Base-by-base conservation (phyloP, 352 stramenopile species). In the Pythium periplocum region DNA sequence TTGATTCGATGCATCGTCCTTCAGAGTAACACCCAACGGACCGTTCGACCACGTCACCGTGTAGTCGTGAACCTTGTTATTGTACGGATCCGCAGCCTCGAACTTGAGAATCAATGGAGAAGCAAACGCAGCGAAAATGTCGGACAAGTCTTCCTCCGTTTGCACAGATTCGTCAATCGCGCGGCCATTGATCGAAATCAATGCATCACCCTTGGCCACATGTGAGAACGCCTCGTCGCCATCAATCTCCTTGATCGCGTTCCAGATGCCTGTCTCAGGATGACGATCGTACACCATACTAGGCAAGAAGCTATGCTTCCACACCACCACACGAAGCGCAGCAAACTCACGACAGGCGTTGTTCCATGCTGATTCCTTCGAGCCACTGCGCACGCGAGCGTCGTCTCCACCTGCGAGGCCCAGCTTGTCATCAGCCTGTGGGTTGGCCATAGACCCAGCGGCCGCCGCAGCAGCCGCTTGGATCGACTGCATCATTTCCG, bases 91-190 rank as follows among this genome's bases (percentile, higher is more conserved):
- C 1, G 46, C 56, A 1, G 81, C 83, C 36, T 83, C 66, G 54
- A 94, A 94, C 64, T 94, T 94, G 64, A 94, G 75, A 46, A 94
- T 88, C 12, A 94, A 67, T 4, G 82, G 83, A 42, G 80, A 87
- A 30, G 78, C 73, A 50, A 82, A 87, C 3, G 76, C 78, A 0
- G 76, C 71, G 50, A 94, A 85, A 4, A 92, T 59, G 36, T 94
- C 82, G 35, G 85, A 70, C 36, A 94, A 47, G 41, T 90, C 79
- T 30, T 87, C 64, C 32, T 90, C 78, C 1, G 65, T 83, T 42
- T 70, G 61, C 26, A 88, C 70, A 33, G 57, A 65, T 55, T 81
- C 70, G 51, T 90, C 78, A 53, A 89, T 77, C 9, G 66, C 61
- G 8, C 78, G 81, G 41, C 83, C 83, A 36, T 94, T 94, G 8